phyloP scores from a whole-genome alignment of 352 stramenopile genomes.

The Pythium rhizo-oryzae region DNA sequence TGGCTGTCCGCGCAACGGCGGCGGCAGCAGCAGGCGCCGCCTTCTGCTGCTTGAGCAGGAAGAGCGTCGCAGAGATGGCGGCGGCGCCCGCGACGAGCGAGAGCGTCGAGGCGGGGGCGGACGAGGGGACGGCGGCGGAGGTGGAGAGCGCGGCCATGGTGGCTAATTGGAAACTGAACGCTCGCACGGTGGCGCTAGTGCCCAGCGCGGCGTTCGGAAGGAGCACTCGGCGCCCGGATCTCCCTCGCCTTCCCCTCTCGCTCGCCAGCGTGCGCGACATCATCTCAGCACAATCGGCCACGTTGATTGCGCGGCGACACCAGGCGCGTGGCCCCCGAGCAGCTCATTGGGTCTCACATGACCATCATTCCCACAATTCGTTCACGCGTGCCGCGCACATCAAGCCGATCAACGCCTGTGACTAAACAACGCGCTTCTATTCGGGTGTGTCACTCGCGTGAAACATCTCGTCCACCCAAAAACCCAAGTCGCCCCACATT shows the following conservation, averaged over 20 bases:
- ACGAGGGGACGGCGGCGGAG: not conserved
- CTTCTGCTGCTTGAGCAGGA: conserved; percentile 32
- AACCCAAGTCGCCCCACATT: conserved; percentile 6
- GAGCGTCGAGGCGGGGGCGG: conserved; percentile 17
- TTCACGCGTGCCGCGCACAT: not conserved
- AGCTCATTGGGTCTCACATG: conserved; percentile 7
- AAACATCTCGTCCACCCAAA: not conserved
- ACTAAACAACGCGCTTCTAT: conserved; percentile 14
- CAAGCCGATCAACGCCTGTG: not conserved
- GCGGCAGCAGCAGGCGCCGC: conserved; percentile 21
- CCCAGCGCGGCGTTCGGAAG: no score
- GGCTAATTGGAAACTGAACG: conserved; percentile 11
- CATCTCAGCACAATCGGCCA: not conserved
- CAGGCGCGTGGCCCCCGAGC: conserved; percentile 4
- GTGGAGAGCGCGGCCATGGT: conserved; percentile 19
- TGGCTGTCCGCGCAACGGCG: conserved; percentile 11
- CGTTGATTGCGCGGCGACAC: conserved; percentile 5
- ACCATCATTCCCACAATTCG: not conserved
- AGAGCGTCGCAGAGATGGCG: conserved; percentile 21
- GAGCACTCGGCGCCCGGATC: no score
- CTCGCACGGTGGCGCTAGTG: not conserved
- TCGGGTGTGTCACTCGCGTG: conserved; percentile 18
- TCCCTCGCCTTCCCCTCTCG: not conserved
- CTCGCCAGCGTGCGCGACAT: conserved; percentile 1
- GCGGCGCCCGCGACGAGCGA: conserved; percentile 25